Percentiles rank a stretch among this genome's conserved stretches.
These are phyloP conservation scores for Cryptococcus deneoformans DNA, from an alignment of 1,284 basidiomycete genomes.

Conservation along the genomic window DNA sequence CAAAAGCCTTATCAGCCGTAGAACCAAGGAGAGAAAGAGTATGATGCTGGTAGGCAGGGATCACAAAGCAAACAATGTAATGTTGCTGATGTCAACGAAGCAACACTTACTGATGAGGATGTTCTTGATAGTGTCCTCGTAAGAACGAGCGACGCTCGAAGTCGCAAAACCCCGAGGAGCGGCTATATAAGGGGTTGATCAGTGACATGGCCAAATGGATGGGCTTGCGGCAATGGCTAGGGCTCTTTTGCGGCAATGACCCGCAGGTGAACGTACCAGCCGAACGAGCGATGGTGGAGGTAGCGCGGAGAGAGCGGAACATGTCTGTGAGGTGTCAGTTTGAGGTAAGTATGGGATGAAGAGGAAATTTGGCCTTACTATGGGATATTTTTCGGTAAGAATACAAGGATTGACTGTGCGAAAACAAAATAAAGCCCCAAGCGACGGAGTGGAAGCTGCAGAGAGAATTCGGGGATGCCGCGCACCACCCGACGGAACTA, in stretches of 20 bases:
- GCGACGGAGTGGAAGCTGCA: not conserved
- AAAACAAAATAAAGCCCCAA: not conserved
- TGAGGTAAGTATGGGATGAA: not conserved
- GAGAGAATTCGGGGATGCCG: not conserved
- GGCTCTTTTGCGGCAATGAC: not conserved
- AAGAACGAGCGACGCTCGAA: conserved; percentile 63
- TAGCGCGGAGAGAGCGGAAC: conserved; percentile 28
- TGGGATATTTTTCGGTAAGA: not conserved
- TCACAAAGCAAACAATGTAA: too few species aligned
- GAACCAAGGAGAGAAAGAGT: not conserved
- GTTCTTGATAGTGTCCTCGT: conserved; percentile 89
- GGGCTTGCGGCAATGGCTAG: not conserved
- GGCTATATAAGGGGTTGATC: not conserved
- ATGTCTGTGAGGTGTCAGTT: not conserved
- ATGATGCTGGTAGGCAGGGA: not conserved
- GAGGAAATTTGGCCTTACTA: not conserved
- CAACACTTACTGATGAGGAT: conserved; percentile 64
- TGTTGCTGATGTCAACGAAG: not conserved
- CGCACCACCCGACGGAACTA: not conserved
- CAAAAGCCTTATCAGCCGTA: not conserved
- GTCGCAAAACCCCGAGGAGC: conserved; percentile 61
- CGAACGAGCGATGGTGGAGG: conserved; percentile 24
- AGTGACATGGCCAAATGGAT: not conserved
- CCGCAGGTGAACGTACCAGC: conserved; percentile 16
- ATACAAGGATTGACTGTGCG: not conserved